Evolutionary conservation across 192 early-diverging fungal species (phyloP).

Genomic region (Rhizophagus prolifer): DNA sequence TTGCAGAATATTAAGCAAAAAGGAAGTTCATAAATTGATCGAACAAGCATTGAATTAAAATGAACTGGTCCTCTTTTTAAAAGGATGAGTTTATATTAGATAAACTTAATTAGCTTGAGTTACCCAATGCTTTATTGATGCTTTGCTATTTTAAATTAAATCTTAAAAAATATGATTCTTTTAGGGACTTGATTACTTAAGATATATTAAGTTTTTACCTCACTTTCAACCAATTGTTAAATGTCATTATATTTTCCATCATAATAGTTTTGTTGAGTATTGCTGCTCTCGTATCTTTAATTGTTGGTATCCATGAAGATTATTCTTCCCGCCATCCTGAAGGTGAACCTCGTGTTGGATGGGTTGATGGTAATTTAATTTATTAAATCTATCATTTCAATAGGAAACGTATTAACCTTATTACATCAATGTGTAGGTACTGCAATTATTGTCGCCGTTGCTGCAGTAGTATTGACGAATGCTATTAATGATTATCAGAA

Average conservation of each 20-base stretch:
- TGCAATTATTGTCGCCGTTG: conserved; percentile 81
- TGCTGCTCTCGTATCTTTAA: conserved; percentile 80
- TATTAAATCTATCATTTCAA: not conserved
- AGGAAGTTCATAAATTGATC: too few relatives aligned
- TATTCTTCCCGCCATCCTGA: conserved; percentile 57
- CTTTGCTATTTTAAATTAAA: too few relatives aligned
- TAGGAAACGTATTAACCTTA: conserved; percentile 31
- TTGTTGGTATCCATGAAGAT: conserved; percentile 86
- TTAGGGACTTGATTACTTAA: too few relatives aligned
- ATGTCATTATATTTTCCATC: conserved; percentile 5
- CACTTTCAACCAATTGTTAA: too few relatives aligned
- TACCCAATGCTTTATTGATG: too few relatives aligned
- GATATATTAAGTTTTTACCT: too few relatives aligned
- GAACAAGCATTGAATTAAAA: too few relatives aligned
- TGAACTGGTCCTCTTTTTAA: too few relatives aligned
- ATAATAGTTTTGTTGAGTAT: conserved; percentile 78
- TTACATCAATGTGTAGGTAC: conserved; percentile 46
- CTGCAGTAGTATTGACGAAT: conserved; percentile 87
- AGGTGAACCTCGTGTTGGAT: conserved; percentile 74
- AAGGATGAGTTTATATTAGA: too few relatives aligned
- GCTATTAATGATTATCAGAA: conserved; percentile 91
- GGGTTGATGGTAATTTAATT: conserved; percentile 52
- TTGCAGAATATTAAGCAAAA: too few relatives aligned
- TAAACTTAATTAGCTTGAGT: too few relatives aligned
- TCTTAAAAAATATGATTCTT: too few relatives aligned